These are phyloP conservation scores for Calocybe gangraenosa DNA, from an alignment of 768 basidiomycete genomes.

Conservation along the genomic window DNA sequence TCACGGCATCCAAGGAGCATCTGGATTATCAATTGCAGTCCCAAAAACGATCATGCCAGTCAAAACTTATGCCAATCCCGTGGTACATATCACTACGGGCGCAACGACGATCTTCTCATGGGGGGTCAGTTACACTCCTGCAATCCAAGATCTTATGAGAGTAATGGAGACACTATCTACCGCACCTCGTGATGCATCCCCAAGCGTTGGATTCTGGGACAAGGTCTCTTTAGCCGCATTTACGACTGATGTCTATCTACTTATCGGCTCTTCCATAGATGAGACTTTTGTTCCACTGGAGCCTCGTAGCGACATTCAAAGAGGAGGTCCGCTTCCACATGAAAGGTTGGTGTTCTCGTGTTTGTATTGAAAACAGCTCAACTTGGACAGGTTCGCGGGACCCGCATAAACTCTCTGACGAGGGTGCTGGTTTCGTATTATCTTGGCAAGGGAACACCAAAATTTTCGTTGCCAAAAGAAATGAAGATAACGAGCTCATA, in stretches of 20 bases:
- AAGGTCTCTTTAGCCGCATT: slow-evolving; percentile 45
- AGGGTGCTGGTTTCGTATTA: slow-evolving; percentile 84
- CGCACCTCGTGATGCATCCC: slow-evolving; percentile 76
- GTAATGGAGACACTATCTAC: slow-evolving; percentile 79
- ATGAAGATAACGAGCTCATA: slow-evolving; percentile 70
- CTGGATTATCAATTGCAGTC: slow-evolving; percentile 54
- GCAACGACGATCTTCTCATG: slow-evolving; percentile 75
- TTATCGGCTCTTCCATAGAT: slow-evolving; percentile 36
- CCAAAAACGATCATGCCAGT: slow-evolving; percentile 96
- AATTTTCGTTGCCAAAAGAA: slow-evolving; percentile 64
- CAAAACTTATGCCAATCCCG: slow-evolving; percentile 83
- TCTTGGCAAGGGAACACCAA: slow-evolving; percentile 78
- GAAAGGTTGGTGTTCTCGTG: slow-evolving; percentile 56
- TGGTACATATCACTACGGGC: slow-evolving; percentile 60
- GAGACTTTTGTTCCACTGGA: slow-evolving; percentile 84
- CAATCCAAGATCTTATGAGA: slow-evolving; percentile 82
- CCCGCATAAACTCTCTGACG: slow-evolving; percentile 64
- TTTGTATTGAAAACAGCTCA: background rate
- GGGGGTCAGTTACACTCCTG: slow-evolving; percentile 85
- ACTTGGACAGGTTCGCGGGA: slow-evolving; percentile 64
- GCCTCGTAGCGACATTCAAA: slow-evolving; percentile 57
- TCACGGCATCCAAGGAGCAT: slow-evolving; percentile 46
- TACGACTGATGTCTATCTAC: background rate
- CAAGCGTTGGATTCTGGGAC: slow-evolving; percentile 91
- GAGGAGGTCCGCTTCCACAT: slow-evolving; percentile 75